Percentiles rank a stretch among this genome's conserved stretches.
Evolutionary conservation across 306 rosid genomes (phyloP).

Genomic region (Prosopis cineraria): DNA sequence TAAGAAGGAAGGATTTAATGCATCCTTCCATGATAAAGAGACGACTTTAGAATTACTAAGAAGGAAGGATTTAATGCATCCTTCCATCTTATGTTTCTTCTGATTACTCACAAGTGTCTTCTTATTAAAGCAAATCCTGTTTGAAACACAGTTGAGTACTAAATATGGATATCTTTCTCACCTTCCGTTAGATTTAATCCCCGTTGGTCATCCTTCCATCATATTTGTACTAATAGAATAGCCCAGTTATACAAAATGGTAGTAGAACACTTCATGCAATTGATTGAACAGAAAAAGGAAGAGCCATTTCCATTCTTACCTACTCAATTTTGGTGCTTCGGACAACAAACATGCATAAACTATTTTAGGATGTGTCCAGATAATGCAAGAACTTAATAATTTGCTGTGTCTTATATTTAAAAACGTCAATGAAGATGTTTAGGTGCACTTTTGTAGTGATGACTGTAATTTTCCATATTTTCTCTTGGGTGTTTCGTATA

Average conservation of each 20-base stretch:
- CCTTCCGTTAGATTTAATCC: too few relatives aligned
- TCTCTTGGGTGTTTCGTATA: not conserved
- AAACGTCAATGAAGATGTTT: not conserved
- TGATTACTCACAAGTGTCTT: too few relatives aligned
- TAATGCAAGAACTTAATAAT: not conserved
- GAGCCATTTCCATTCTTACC: not conserved
- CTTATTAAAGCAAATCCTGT: too few relatives aligned
- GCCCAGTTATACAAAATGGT: not conserved
- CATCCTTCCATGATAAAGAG: not conserved
- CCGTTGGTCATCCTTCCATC: not conserved
- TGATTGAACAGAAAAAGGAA: not conserved
- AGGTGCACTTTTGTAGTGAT: not conserved
- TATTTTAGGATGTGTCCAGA: not conserved
- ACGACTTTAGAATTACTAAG: too few relatives aligned
- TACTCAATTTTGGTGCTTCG: not conserved
- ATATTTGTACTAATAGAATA: not conserved
- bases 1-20: not conserved
- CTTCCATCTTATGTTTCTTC: too few relatives aligned
- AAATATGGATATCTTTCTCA: too few relatives aligned
- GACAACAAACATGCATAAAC: not conserved
- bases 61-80: too few relatives aligned
- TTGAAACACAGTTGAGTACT: too few relatives aligned
- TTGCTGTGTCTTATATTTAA: not conserved
- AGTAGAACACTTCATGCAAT: not conserved
- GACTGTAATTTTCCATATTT: not conserved